Evolutionary conservation across 768 basidiomycete genomes (phyloP), one percentile per base, ranked within the genome.

Genomic region (Rhizopogon vulgaris): DNA sequence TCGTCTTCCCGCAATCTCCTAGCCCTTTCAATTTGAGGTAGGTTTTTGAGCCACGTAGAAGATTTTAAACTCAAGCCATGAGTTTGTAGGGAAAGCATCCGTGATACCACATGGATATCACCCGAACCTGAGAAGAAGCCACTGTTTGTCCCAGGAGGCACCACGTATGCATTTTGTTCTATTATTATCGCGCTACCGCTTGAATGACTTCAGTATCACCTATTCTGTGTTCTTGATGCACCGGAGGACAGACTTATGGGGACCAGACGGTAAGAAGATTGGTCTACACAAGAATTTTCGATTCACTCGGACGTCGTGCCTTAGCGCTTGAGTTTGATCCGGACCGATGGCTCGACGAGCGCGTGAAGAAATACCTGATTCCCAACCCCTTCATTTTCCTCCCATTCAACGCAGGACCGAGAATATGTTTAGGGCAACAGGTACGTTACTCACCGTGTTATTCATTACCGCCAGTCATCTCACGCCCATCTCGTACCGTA

Each of bases 311-410:
- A 38, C 2, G 5, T 15, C n/a, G n/a, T 46, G 5, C 1, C 6
- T 30, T 45, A 58, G 66, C 65, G 11, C 50, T 60, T 17, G 57
- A 60, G 22, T 74, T 74, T 45, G 72, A 75, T 38, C 72, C 73
- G 2, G 69, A 74, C 40, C 64, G 73, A 11, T 74, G 72, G 64
- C 59, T 73, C 10, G 73, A 74, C 32, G 63, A 62, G 10, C 59
- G 74, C 22, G 51, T 72, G 22, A 59, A 40, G 36, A 66, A 60
- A 53, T 67, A 71, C 51, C 56, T 75, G 9, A 64, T 56, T 7
- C 64, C 71, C 1, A 75, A 74, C 41, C 72, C 72, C 0, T 75
- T 60, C 53, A 71, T 72, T 52, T 75, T 75, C 53, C 55, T 74
- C 15, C 74, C 73, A 1, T 73, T 73, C 49, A 73, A 74, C 30